Evolutionary conservation across 2,329 filamentous ascomycete genomes (phyloP).

Genomic region (Xylariaceae sp.): DNA sequence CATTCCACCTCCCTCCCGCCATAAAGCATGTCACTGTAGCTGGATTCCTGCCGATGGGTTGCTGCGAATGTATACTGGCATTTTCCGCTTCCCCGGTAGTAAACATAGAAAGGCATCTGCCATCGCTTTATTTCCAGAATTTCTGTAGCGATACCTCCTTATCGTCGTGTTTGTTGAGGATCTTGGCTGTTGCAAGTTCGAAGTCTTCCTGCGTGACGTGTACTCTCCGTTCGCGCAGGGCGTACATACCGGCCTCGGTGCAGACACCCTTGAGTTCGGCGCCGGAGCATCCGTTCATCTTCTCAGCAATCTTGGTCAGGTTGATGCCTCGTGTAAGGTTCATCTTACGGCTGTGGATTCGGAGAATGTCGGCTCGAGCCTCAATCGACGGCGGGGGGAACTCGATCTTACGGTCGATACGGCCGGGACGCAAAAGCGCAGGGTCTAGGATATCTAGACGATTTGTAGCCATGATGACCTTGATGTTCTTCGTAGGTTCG

Average conservation of each 20-base stretch:
- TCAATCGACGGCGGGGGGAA: conserved; percentile 96
- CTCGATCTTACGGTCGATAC: conserved; percentile 98
- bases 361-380: conserved; percentile 92
- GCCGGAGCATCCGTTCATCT: conserved; percentile 99
- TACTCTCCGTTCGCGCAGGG: conserved; percentile 87
- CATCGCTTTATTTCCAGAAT: conserved; percentile 64
- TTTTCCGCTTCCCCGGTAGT: neutral
- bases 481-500: conserved; percentile 99
- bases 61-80: neutral
- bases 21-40: neutral
- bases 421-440: conserved; percentile 87
- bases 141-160: conserved; percentile 91
- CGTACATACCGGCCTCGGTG: conserved; percentile 98
- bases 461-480: conserved; percentile 99
- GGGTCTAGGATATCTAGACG: conserved; percentile 96
- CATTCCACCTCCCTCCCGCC: neutral
- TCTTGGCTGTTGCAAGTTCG: conserved; percentile 96
- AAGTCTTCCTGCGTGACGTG: conserved; percentile 99
- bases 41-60: neutral
- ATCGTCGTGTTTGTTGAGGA: conserved; percentile 98
- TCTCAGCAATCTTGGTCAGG: conserved; percentile 96
- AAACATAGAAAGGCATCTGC: neutral
- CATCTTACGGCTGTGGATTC: conserved; percentile 98
- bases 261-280: conserved; percentile 98
- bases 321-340: conserved; percentile 97